phyloP scores from a whole-genome alignment of 2,329 filamentous ascomycete species.

The Botrytis tulipae region DNA sequence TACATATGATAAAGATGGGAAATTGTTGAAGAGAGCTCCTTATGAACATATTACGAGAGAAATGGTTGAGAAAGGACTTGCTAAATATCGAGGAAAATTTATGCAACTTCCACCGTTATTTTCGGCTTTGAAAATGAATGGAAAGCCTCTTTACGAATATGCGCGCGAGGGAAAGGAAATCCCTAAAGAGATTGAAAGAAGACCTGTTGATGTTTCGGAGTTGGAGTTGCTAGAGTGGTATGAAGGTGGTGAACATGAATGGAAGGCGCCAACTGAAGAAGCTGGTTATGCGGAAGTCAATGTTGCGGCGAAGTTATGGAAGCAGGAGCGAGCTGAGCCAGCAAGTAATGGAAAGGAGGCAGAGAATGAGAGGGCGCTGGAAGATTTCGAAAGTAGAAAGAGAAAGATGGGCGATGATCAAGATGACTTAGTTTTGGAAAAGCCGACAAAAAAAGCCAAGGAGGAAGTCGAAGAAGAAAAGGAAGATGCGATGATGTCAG shows the following conservation, averaged over 20 bases:
- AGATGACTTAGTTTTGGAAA: conserved; percentile 36
- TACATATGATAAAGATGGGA: conserved; percentile 84
- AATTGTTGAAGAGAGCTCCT: conserved; percentile 70
- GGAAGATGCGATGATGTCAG: conserved; percentile 36
- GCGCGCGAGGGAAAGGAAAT: conserved; percentile 85
- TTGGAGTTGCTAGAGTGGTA: conserved; percentile 82
- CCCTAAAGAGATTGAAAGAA: conserved; percentile 77
- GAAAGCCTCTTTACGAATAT: conserved; percentile 95
- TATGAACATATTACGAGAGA: conserved; percentile 81
- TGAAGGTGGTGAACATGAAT: conserved; percentile 76
- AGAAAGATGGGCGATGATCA: conserved; percentile 36
- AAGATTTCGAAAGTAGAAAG: conserved; percentile 37
- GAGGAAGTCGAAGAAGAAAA: conserved; percentile 18
- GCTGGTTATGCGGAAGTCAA: conserved; percentile 72
- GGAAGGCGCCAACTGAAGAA: conserved; percentile 77
- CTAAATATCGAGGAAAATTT: conserved; percentile 74
- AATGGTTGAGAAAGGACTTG: conserved; percentile 73
- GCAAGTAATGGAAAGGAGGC: conserved; percentile 11
- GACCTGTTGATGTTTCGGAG: conserved; percentile 74
- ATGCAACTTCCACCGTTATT: conserved; percentile 91
- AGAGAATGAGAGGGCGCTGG: conserved; percentile 42
- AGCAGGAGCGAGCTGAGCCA: conserved; percentile 50
- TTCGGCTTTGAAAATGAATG: conserved; percentile 88
- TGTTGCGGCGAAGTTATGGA: conserved; percentile 70
- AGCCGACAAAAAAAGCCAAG: conserved; percentile 31